These are phyloP conservation scores for Apiospora malaysiana DNA, from an alignment of 2,329 filamentous ascomycete genomes.

Conservation along the genomic window DNA sequence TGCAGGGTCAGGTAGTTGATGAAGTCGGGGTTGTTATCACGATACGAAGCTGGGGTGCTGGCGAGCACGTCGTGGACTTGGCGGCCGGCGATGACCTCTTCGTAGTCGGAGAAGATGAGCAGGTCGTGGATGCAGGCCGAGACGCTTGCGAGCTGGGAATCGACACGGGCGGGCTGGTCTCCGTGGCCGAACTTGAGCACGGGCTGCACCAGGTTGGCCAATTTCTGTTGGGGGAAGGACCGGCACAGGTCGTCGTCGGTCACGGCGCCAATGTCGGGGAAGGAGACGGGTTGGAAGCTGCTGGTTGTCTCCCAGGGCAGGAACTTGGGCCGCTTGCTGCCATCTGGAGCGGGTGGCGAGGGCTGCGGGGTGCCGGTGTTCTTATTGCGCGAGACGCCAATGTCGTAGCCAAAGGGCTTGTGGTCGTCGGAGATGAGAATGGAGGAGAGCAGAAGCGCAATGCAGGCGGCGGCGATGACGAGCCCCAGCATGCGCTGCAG, in stretches of 20 bases:
- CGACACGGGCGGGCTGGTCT: slow-evolving; percentile 46
- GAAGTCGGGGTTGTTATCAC: slow-evolving; percentile 42
- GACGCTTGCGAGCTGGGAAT: slow-evolving; percentile 56
- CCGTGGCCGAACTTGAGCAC: slow-evolving; percentile 56
- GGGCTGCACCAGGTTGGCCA: slow-evolving; percentile 35
- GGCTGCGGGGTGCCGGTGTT: not conserved
- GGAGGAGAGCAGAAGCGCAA: not conserved
- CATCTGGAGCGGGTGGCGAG: slow-evolving; percentile 20
- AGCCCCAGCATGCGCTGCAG: slow-evolving; percentile 1
- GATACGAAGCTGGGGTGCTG: slow-evolving; percentile 49
- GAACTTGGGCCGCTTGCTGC: slow-evolving; percentile 23
- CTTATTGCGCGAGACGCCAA: not conserved
- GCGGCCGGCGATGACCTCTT: slow-evolving; percentile 50
- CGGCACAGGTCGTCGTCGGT: slow-evolving; percentile 33
- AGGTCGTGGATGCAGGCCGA: slow-evolving; percentile 56
- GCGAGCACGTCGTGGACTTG: slow-evolving; percentile 52
- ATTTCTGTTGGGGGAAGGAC: slow-evolving; percentile 35
- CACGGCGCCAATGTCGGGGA: slow-evolving; percentile 27
- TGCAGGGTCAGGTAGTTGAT: slow-evolving; percentile 47
- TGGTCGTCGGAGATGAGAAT: not conserved
- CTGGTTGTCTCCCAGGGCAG: slow-evolving; percentile 35
- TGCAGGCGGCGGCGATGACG: not conserved
- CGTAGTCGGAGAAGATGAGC: slow-evolving; percentile 58
- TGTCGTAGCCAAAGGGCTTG: not conserved
- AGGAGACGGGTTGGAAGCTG: slow-evolving; percentile 35